These are phyloP conservation scores for Porogramme epimiltina DNA, from an alignment of 1,284 basidiomycete species.

Conservation along the genomic window DNA sequence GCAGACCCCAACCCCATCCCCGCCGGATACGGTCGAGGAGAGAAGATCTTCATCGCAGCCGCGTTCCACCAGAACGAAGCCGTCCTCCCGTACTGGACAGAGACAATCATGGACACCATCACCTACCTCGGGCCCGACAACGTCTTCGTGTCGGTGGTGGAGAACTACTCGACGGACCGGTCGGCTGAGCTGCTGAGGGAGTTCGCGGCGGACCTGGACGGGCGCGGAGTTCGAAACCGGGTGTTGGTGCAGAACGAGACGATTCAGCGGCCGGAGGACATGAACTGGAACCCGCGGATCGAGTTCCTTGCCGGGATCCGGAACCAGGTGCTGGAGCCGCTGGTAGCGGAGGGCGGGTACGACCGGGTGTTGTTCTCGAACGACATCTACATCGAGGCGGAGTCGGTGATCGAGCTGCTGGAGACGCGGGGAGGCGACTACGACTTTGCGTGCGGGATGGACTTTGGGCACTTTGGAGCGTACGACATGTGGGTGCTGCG, in stretches of 20 bases:
- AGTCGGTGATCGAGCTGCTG: conserved; percentile 48
- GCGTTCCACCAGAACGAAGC: conserved; percentile 42
- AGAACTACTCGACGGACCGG: conserved; percentile 50
- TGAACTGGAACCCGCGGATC: conserved; percentile 42
- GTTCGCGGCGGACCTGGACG: conserved; percentile 36
- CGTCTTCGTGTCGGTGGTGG: conserved; percentile 58
- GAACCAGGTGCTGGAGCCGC: conserved; percentile 48
- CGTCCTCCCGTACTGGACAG: conserved; percentile 43
- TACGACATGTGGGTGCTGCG: conserved; percentile 53
- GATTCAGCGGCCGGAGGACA: conserved; percentile 35
- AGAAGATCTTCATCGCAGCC: conserved; percentile 40
- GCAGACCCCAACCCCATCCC: conserved; percentile 17
- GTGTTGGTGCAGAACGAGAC: conserved; percentile 35
- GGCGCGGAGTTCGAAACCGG: conserved; percentile 33
- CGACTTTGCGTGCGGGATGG: conserved; percentile 59
- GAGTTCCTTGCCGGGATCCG: conserved; percentile 45
- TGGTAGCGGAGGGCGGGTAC: conserved; percentile 39
- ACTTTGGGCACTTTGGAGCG: conserved; percentile 44
- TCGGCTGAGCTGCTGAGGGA: conserved; percentile 42
- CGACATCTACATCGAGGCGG: conserved; percentile 50
- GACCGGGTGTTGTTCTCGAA: conserved; percentile 54
- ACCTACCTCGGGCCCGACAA: conserved; percentile 49
- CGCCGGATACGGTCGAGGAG: conserved; percentile 29
- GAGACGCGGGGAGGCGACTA: conserved; percentile 47
- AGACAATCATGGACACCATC: conserved; percentile 38